These are phyloP conservation scores for Fonsecaea pugnacius DNA, from an alignment of 2,329 filamentous ascomycete species.

Conservation along the genomic window DNA sequence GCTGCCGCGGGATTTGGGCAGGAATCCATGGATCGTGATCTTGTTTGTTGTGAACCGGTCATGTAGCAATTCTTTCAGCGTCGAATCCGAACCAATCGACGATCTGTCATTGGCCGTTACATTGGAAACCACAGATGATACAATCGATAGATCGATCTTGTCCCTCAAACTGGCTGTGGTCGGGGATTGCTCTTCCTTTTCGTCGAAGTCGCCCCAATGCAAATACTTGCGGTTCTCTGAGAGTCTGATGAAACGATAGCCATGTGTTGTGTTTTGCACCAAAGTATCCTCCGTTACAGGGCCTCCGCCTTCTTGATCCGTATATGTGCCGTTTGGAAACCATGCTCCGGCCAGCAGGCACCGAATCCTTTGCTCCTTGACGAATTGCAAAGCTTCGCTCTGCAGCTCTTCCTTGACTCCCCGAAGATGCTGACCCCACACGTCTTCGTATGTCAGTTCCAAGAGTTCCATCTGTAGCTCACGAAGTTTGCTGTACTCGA, in stretches of 20 bases:
- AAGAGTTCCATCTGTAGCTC: constrained; percentile 92
- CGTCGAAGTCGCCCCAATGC: constrained; percentile 84
- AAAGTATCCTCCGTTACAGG: constrained; percentile 45
- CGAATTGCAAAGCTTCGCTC: constrained; percentile 89
- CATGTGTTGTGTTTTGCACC: constrained; percentile 51
- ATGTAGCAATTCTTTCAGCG: constrained; percentile 33
- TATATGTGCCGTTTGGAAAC: constrained; percentile 68
- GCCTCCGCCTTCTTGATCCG: constrained; percentile 45
- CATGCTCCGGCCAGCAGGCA: constrained; percentile 87
- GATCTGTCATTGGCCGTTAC: constrained; percentile 64
- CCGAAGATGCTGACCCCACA: constrained; percentile 86
- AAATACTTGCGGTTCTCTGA: constrained; percentile 90
- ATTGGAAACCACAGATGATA: constrained; percentile 93
- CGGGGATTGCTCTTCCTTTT: constrained; percentile 67
- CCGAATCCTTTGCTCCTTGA: constrained; percentile 93
- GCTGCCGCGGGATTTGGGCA: constrained; percentile 41
- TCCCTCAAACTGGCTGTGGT: constrained; percentile 26
- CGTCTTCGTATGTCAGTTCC: constrained; percentile 88
- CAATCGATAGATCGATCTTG: constrained; percentile 76
- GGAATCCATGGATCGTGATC: constrained; percentile 85
- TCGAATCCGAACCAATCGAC: constrained; percentile 30
- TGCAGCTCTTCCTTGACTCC: constrained; percentile 91
- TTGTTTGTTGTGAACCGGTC: constrained; percentile 68
- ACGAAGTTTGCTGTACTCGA: constrained; percentile 76
- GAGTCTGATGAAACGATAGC: constrained; percentile 83